These are phyloP conservation scores for Peterozyma xylosa DNA, from an alignment of 805 yeast species.

Conservation along the genomic window DNA sequence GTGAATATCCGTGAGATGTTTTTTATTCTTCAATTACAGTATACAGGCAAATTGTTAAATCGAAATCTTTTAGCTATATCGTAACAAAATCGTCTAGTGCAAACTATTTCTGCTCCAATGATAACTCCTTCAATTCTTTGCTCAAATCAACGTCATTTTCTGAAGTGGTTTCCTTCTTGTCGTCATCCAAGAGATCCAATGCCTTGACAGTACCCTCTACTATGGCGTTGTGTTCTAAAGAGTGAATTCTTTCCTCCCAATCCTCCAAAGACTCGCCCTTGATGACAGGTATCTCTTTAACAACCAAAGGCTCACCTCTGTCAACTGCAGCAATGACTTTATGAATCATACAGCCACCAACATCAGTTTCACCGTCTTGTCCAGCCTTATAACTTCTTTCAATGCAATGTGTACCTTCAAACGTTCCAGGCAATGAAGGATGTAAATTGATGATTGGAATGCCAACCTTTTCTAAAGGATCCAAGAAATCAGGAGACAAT, in stretches of 20 bases:
- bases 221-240: conserved; percentile 80
- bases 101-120: no score
- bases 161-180: not conserved
- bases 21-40: no score
- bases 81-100: conserved; percentile 1
- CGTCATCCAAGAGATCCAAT: not conserved
- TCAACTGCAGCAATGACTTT: conserved; percentile 95
- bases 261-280: conserved; percentile 72
- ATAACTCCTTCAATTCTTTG: no score
- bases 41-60: no score
- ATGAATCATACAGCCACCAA: conserved; percentile 95
- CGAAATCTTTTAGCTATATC: no score
- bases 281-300: conserved; percentile 64
- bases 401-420: conserved; percentile 96
- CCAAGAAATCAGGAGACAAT: conserved; percentile 67
- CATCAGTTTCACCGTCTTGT: conserved; percentile 65
- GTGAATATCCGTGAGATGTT: no score
- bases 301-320: conserved; percentile 82
- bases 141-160: no score
- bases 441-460: conserved; percentile 88
- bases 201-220: conserved; percentile 83
- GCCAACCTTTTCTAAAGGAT: conserved; percentile 49
- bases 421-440: conserved; percentile 95
- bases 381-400: conserved; percentile 96
- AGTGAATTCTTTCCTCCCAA: conserved; percentile 80